Evolutionary conservation across 306 rosid genomes (phyloP).

Genomic region (Cucurbita pepo): DNA sequence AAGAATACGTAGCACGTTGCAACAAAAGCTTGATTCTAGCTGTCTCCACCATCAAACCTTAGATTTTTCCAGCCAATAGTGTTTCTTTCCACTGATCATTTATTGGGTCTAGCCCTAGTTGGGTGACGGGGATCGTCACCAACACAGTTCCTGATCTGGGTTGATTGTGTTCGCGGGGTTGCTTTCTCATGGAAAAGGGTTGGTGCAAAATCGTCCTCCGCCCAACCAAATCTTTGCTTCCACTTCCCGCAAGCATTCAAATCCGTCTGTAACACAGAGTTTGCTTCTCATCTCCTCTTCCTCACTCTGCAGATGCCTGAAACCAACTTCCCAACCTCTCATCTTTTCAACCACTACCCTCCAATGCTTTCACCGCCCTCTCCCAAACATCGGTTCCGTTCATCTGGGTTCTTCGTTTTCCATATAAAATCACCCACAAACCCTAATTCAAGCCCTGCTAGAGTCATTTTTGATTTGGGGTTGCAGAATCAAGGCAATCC

Average conservation of each 20-base stretch:
- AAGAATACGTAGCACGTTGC: too few relatives aligned
- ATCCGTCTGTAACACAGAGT: constrained; percentile 9
- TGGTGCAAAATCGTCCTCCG: constrained; percentile 1
- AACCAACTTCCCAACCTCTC: constrained; percentile 64
- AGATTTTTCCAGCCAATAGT: neutral
- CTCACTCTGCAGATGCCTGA: constrained; percentile 21
- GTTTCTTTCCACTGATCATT: neutral
- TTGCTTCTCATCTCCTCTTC: constrained; percentile 26
- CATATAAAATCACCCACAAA: constrained; percentile 29
- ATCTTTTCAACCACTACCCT: constrained; percentile 32
- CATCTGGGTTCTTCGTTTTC: constrained; percentile 17
- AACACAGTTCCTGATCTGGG: neutral
- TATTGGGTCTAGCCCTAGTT: neutral
- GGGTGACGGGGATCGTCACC: neutral
- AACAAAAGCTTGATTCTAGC: neutral
- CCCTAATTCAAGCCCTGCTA: constrained; percentile 11
- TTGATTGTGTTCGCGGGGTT: neutral
- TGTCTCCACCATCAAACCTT: neutral
- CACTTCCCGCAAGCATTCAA: constrained; percentile 66
- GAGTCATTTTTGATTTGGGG: constrained; percentile 11
- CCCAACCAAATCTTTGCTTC: constrained; percentile 62
- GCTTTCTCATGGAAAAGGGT: neutral
- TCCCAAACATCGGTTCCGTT: neutral
- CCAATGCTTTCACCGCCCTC: constrained; percentile 3
- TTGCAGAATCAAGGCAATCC: neutral